Conservation (phyloP, 2,329 filamentous ascomycete genomes). For the Penicillium occitanis region DNA sequence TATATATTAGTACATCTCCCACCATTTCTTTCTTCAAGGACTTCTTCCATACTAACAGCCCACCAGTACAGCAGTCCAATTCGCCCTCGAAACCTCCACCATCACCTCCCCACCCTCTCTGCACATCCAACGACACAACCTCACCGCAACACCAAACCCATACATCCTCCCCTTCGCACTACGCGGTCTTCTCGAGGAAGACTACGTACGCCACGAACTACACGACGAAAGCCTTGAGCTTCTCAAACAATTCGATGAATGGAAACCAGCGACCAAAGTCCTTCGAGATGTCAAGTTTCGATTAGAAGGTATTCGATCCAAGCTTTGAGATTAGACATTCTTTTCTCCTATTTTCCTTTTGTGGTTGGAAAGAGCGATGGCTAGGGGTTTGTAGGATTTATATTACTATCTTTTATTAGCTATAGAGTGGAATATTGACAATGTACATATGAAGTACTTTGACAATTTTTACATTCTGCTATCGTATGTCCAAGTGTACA, state of each 20-base stretch:
- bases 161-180: slow-evolving; percentile 95
- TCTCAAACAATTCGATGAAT: slow-evolving; percentile 85
- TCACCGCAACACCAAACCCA: slow-evolving; percentile 62
- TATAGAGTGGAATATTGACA: background rate
- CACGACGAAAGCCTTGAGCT: slow-evolving; percentile 74
- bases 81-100: slow-evolving; percentile 69
- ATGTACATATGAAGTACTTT: background rate
- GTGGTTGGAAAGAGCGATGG: background rate
- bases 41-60: background rate
- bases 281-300: slow-evolving; percentile 95
- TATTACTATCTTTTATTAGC: background rate
- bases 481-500: too few relatives aligned
- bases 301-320: slow-evolving; percentile 85
- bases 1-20: slow-evolving; percentile 68
- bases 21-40: background rate
- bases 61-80: slow-evolving; percentile 64
- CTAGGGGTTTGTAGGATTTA: background rate
- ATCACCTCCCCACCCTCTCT: slow-evolving; percentile 49
- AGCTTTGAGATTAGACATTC: slow-evolving; percentile 37
- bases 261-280: slow-evolving; percentile 86
- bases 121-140: slow-evolving; percentile 52
- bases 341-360: background rate
- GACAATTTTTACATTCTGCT: too few relatives aligned
- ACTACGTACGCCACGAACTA: slow-evolving; percentile 80
- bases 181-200: slow-evolving; percentile 87